These are phyloP conservation scores for Persicaria maculosa DNA, from an alignment of 148 eudicot species.

Conservation along the genomic window DNA sequence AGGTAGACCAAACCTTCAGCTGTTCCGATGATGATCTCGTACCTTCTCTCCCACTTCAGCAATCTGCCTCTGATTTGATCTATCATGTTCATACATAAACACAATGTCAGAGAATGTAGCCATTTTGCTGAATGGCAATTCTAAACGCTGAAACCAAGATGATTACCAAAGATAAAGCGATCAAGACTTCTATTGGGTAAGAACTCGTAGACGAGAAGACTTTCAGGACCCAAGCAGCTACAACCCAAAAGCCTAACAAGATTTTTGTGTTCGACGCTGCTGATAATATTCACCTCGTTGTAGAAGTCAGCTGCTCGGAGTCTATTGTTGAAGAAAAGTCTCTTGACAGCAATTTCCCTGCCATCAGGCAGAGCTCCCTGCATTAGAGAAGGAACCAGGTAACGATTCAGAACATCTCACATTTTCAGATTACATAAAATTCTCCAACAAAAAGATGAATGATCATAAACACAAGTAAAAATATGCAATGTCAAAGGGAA, in stretches of 20 bases:
- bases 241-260: conserved; percentile 55
- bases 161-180: conserved; percentile 46
- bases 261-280: conserved; percentile 56
- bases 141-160: not conserved
- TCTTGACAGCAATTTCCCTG: conserved; percentile 61
- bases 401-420: not conserved
- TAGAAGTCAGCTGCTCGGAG: conserved; percentile 64
- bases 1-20: conserved; percentile 54
- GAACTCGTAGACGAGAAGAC: conserved; percentile 58
- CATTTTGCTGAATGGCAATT: not conserved
- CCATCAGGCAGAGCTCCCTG: conserved; percentile 59
- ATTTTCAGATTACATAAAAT: not conserved
- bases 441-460: not conserved
- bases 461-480: not conserved
- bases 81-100: conserved; percentile 14
- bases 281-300: conserved; percentile 57
- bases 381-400: not conserved
- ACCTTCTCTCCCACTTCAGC: conserved; percentile 45
- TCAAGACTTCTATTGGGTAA: conserved; percentile 49
- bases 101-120: not conserved
- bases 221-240: conserved; percentile 63
- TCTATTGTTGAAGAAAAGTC: conserved; percentile 55
- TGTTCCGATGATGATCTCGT: conserved; percentile 36
- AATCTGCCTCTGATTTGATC: conserved; percentile 38
- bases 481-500: not conserved